phyloP scores from a whole-genome alignment of 2,329 filamentous ascomycete species.

The Diaporthe batatas region DNA sequence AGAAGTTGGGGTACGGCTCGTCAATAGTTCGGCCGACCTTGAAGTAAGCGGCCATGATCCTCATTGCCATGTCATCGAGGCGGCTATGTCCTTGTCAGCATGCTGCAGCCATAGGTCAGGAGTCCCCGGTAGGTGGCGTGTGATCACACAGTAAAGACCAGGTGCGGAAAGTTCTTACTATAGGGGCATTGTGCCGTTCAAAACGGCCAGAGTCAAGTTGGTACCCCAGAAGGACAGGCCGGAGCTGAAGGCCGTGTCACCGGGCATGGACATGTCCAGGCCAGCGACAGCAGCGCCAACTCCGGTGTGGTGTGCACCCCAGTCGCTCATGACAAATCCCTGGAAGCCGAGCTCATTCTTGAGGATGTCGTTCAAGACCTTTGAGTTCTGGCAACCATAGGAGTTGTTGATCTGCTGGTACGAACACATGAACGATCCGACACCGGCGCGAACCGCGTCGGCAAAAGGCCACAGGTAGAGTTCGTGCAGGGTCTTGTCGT shows the following conservation, averaged over 20 bases:
- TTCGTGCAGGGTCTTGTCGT: constrained; percentile 72
- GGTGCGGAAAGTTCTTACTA: constrained; percentile 57
- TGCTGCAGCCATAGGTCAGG: neutral
- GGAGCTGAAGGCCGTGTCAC: constrained; percentile 82
- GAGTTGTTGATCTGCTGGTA: constrained; percentile 77
- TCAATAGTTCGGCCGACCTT: constrained; percentile 71
- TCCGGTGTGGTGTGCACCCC: constrained; percentile 77
- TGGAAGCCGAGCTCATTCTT: constrained; percentile 77
- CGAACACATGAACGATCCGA: constrained; percentile 63
- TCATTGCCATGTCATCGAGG: constrained; percentile 90
- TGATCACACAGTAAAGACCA: neutral
- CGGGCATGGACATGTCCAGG: constrained; percentile 90
- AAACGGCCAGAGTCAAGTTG: constrained; percentile 87
- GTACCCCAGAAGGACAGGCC: constrained; percentile 84
- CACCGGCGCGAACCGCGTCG: constrained; percentile 70
- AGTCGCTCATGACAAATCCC: constrained; percentile 71
- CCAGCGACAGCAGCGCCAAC: constrained; percentile 72
- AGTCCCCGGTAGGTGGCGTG: neutral
- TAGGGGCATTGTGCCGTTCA: constrained; percentile 90
- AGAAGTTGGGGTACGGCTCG: constrained; percentile 79
- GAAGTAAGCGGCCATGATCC: constrained; percentile 81
- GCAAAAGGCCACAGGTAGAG: constrained; percentile 75
- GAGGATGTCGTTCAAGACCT: constrained; percentile 71
- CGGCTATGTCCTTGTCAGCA: constrained; percentile 56
- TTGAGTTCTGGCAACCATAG: constrained; percentile 75